Conservation (phyloP, 768 basidiomycete genomes). For the Suillus variegatus region DNA sequence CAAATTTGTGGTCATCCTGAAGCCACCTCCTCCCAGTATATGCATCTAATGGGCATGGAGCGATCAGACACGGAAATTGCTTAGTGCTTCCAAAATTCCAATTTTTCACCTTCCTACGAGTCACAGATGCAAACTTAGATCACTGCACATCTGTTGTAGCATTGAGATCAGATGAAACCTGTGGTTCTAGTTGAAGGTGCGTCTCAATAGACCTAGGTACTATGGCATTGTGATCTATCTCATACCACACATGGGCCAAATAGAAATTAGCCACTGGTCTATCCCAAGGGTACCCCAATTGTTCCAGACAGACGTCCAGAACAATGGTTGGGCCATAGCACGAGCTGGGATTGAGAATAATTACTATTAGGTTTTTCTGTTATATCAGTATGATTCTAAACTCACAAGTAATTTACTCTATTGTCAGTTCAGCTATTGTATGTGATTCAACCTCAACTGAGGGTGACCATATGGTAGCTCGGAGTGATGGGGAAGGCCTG, state of each 20-base stretch:
- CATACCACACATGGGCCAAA: not conserved
- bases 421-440: too few relatives aligned
- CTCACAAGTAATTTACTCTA: not conserved
- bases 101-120: not conserved
- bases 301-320: not conserved
- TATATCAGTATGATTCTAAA: too few relatives aligned
- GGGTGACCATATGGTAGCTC: too few relatives aligned
- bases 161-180: too few relatives aligned
- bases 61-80: not conserved
- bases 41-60: not conserved
- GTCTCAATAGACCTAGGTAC: not conserved
- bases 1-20: not conserved
- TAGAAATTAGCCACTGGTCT: not conserved
- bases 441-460: too few relatives aligned
- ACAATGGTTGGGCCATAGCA: not conserved
- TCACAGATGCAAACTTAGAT: not conserved
- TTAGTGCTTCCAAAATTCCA: not conserved
- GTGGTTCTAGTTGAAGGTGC: not conserved
- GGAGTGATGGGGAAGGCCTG: too few relatives aligned
- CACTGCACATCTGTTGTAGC: not conserved
- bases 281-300: not conserved
- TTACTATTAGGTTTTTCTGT: too few relatives aligned
- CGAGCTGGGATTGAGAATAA: not conserved
- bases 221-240: not conserved
- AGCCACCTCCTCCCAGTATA: constrained; percentile 5